phyloP scores from a whole-genome alignment of 345 rosid genomes.

The Reutealis trisperma region DNA sequence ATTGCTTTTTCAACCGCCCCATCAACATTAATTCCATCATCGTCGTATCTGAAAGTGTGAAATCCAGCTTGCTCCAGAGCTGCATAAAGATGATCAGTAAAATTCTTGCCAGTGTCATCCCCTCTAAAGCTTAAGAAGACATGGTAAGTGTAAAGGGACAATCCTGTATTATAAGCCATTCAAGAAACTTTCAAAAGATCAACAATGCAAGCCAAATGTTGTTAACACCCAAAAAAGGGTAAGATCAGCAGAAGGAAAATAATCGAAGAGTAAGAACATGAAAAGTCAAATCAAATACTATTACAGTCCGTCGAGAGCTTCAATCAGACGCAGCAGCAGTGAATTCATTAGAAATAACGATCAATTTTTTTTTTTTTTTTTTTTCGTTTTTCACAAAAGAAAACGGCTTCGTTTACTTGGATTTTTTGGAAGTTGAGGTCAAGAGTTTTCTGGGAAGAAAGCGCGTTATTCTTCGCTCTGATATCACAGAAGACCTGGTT shows the following conservation, averaged over 20 bases:
- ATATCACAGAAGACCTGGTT: too few species aligned
- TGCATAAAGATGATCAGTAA: constrained; percentile 10
- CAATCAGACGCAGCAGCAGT: background rate
- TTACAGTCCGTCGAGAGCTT: background rate
- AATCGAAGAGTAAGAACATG: background rate
- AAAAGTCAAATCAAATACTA: background rate
- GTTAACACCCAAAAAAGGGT: background rate
- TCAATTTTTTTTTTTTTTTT: too few species aligned
- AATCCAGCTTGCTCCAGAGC: constrained; percentile 13
- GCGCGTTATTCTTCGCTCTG: too few species aligned
- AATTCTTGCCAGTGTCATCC: constrained; percentile 14
- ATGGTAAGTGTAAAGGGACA: background rate
- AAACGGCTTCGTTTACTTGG: too few species aligned
- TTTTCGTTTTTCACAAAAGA: too few species aligned
- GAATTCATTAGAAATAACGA: background rate
- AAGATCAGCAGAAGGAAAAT: too few species aligned
- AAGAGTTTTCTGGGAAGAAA: too few species aligned
- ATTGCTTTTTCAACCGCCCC: background rate
- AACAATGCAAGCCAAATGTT: background rate
- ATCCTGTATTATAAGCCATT: background rate
- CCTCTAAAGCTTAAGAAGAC: constrained; percentile 15
- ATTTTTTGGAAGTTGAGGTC: too few species aligned
- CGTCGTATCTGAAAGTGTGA: constrained; percentile 17
- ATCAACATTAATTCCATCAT: background rate
- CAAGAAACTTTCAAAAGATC: background rate